These are phyloP conservation scores for Barnettozyma populi DNA, from an alignment of 805 yeast genomes.

Conservation along the genomic window DNA sequence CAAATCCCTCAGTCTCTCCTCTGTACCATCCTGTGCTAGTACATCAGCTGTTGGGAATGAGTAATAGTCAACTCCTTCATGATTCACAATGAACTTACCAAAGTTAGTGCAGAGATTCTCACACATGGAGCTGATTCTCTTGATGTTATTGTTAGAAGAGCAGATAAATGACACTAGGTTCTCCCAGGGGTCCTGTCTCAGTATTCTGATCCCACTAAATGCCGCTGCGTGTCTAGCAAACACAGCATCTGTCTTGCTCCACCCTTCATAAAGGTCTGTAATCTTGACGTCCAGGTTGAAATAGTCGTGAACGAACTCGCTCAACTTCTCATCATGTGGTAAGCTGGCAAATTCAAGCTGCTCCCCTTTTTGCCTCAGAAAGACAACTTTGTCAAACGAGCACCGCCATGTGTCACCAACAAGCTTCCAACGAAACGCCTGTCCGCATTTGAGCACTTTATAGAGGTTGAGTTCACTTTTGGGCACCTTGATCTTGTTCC, in stretches of 20 bases:
- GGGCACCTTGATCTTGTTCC: constrained; percentile 18
- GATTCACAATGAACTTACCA: constrained; percentile 54
- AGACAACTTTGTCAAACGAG: constrained; percentile 52
- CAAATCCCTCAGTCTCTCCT: constrained; percentile 36
- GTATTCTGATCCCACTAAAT: constrained; percentile 72
- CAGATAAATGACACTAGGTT: constrained; percentile 86
- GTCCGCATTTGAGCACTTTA: constrained; percentile 77
- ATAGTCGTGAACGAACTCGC: constrained; percentile 54
- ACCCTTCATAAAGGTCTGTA: constrained; percentile 46
- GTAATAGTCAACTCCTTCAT: constrained; percentile 52
- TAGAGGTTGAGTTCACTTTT: constrained; percentile 49
- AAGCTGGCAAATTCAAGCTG: constrained; percentile 46
- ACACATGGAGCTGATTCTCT: constrained; percentile 91
- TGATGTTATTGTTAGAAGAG: constrained; percentile 92
- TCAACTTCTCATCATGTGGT: constrained; percentile 30
- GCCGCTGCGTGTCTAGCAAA: constrained; percentile 34
- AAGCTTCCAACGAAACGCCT: constrained; percentile 59
- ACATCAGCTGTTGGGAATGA: constrained; percentile 68
- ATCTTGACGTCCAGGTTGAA: constrained; percentile 61
- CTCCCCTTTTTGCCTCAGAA: constrained; percentile 54
- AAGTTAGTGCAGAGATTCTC: constrained; percentile 64
- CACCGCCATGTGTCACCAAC: constrained; percentile 62
- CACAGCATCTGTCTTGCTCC: constrained; percentile 53
- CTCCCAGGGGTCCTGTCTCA: constrained; percentile 97
- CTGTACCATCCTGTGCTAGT: constrained; percentile 38